These are phyloP conservation scores for Candida tallmaniae DNA, from an alignment of 805 yeast genomes.

Conservation along the genomic window DNA sequence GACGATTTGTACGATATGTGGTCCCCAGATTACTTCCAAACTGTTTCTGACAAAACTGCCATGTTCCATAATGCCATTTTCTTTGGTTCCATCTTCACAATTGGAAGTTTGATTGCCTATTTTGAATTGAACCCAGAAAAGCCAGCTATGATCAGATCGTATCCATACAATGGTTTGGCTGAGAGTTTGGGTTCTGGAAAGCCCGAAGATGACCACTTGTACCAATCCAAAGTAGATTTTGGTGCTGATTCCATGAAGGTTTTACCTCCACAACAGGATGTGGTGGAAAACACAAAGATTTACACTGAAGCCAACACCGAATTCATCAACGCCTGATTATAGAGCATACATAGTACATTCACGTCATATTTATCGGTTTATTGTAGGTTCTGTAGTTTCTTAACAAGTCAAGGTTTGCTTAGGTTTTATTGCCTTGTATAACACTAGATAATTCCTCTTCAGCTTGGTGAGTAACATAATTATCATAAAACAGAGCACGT, in stretches of 20 bases:
- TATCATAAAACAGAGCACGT: no score
- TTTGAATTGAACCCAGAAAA: conserved; percentile 55
- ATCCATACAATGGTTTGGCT: conserved; percentile 72
- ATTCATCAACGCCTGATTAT: conserved; percentile 22
- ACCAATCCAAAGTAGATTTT: conserved; percentile 37
- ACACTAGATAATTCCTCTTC: no score
- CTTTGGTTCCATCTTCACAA: conserved; percentile 33
- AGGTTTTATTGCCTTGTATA: no score
- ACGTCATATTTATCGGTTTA: no score
- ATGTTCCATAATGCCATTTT: conserved; percentile 52
- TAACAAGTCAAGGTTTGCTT: no score
- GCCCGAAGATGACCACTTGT: conserved; percentile 40
- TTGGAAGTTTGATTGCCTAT: conserved; percentile 40
- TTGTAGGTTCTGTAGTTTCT: no score
- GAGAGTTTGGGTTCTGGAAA: conserved; percentile 64
- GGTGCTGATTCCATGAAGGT: conserved; percentile 34
- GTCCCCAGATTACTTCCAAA: conserved; percentile 75
- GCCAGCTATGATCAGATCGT: conserved; percentile 73
- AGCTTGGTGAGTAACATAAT: no score
- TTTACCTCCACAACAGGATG: conserved; percentile 27
- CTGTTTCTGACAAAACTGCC: conserved; percentile 58
- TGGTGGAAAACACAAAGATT: conserved; percentile 24
- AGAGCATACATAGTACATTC: conserved; percentile 1
- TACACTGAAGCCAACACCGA: conserved; percentile 35
- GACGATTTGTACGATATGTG: conserved; percentile 77